Conservation (phyloP, 1,139 yeast genomes). For the Suhomyces ambrosiae region DNA sequence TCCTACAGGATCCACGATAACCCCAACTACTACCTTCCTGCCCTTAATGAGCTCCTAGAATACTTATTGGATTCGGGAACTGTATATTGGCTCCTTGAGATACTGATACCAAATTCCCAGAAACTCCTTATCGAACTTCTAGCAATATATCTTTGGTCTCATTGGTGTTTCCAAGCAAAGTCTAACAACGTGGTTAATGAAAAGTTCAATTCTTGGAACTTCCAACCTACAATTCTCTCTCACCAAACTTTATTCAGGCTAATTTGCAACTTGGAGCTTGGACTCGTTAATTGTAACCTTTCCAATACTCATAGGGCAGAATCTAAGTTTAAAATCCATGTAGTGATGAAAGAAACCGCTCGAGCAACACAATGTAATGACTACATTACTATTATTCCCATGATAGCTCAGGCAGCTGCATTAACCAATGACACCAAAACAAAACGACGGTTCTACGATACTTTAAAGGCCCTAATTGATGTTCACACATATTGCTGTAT, state of each 20-base stretch:
- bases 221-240: conserved; percentile 29
- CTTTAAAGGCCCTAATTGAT: conserved; percentile 27
- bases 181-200: conserved; percentile 11
- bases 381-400: conserved; percentile 33
- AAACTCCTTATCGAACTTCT: conserved; percentile 33
- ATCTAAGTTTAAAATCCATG: conserved; percentile 28
- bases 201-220: conserved; percentile 16
- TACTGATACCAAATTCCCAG: conserved; percentile 17
- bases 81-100: conserved; percentile 24
- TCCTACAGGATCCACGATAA: conserved; percentile 27
- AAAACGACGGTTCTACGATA: conserved; percentile 30
- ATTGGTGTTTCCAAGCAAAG: conserved; percentile 29
- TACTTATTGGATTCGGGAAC: conserved; percentile 35
- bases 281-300: conserved; percentile 23
- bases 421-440: conserved; percentile 20
- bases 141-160: conserved; percentile 40
- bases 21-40: conserved; percentile 32
- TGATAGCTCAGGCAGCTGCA: conserved; percentile 39
- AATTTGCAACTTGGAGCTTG: conserved; percentile 34
- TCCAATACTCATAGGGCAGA: conserved; percentile 19
- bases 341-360: conserved; percentile 26
- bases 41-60: conserved; percentile 39
- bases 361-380: conserved; percentile 32
- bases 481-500: conserved; percentile 41
- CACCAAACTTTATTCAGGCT: conserved; percentile 34